These are phyloP conservation scores for Phytophthora nicotianae DNA, from an alignment of 352 stramenopile genomes.

Conservation along the genomic window DNA sequence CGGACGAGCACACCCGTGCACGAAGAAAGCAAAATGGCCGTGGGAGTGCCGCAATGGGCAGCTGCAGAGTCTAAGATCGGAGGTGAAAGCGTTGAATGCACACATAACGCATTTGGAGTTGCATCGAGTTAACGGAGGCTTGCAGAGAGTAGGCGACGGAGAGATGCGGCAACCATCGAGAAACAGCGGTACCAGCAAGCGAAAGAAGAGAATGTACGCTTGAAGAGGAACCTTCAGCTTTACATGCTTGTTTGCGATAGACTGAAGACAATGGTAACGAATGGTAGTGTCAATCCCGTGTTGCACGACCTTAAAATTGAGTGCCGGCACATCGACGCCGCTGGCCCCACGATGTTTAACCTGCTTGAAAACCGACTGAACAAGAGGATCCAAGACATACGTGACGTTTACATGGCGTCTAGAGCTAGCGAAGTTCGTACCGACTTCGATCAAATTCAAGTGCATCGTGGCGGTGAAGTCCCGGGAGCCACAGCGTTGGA, in stretches of 20 bases:
- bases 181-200: neutral
- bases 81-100: neutral
- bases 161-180: neutral
- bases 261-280: neutral
- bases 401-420: neutral
- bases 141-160: neutral
- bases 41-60: neutral
- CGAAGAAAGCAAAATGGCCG: neutral
- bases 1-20: neutral
- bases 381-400: neutral
- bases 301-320: neutral
- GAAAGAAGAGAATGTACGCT: neutral
- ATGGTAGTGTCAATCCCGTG: neutral
- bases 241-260: neutral
- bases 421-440: neutral
- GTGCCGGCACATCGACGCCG: neutral
- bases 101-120: neutral
- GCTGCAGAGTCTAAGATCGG: neutral
- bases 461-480: neutral
- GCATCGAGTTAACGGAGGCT: neutral
- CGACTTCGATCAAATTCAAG: slow-evolving; percentile 10
- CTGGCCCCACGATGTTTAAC: neutral
- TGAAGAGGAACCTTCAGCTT: neutral
- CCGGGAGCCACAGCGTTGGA: neutral
- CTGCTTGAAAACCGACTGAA: neutral